phyloP scores from a whole-genome alignment of 306 rosid species.

The Gastrolobium villosum region DNA sequence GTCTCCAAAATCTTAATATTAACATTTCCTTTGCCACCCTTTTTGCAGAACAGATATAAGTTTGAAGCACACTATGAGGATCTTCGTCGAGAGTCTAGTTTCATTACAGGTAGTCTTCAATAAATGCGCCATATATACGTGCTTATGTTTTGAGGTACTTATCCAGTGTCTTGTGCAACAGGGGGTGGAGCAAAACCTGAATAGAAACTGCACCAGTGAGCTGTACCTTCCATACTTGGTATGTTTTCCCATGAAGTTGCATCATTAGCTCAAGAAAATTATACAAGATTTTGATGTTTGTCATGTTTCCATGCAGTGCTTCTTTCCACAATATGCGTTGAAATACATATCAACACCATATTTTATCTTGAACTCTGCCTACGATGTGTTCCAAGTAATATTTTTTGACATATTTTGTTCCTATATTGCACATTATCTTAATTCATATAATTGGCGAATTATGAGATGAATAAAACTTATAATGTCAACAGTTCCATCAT shows the following conservation, averaged over 20 bases:
- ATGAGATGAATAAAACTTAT: slow-evolving; percentile 38
- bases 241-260: slow-evolving; percentile 45
- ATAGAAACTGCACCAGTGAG: slow-evolving; percentile 66
- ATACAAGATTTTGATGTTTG: slow-evolving; percentile 39
- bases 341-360: slow-evolving; percentile 67
- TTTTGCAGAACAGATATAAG: slow-evolving; percentile 73
- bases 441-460: not conserved
- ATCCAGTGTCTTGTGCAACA: slow-evolving; percentile 49
- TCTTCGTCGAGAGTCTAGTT: slow-evolving; percentile 68
- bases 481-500: slow-evolving; percentile 72
- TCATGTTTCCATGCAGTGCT: slow-evolving; percentile 66
- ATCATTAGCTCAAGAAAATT: slow-evolving; percentile 13
- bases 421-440: slow-evolving; percentile 21
- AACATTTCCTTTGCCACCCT: not conserved
- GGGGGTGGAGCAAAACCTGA: slow-evolving; percentile 72
- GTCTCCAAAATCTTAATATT: slow-evolving; percentile 6
- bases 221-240: slow-evolving; percentile 70
- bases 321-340: slow-evolving; percentile 78
- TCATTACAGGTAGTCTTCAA: slow-evolving; percentile 70
- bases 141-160: not conserved
- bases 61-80: slow-evolving; percentile 76
- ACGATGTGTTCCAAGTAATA: slow-evolving; percentile 76
- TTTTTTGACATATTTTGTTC: slow-evolving; percentile 9
- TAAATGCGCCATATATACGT: not conserved
- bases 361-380: slow-evolving; percentile 82